These are phyloP conservation scores for Tuctoria greenei DNA, from an alignment of 176 grass and related monocot genomes.

Conservation along the genomic window DNA sequence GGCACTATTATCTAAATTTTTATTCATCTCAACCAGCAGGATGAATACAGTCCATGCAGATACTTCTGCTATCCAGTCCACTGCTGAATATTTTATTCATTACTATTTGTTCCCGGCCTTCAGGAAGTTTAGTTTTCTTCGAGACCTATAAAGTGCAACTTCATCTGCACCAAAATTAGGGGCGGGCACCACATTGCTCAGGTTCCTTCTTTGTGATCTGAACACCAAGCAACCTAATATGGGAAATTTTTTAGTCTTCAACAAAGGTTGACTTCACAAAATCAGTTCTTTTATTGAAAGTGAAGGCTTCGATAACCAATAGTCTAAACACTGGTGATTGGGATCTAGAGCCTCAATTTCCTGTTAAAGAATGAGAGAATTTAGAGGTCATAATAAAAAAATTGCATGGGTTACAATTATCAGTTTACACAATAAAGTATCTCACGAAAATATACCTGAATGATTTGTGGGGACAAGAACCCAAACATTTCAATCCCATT, in stretches of 20 bases:
- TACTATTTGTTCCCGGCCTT: conserved; percentile 50
- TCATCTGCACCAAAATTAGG: conserved; percentile 41
- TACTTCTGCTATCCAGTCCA: conserved; percentile 35
- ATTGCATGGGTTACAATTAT: not conserved
- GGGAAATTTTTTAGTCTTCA: conserved; percentile 18
- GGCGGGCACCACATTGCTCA: conserved; percentile 35
- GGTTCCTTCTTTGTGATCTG: conserved; percentile 44
- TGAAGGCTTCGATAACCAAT: conserved; percentile 60
- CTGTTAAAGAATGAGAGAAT: conserved; percentile 36
- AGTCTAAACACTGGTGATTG: conserved; percentile 52
- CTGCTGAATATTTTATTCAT: conserved; percentile 46
- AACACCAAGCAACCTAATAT: conserved; percentile 40
- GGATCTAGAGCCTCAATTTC: conserved; percentile 73
- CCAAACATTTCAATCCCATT: conserved; percentile 89
- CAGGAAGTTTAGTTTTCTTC: conserved; percentile 55
- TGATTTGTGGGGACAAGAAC: conserved; percentile 58
- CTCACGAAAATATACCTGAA: conserved; percentile 48
- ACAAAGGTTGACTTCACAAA: not conserved
- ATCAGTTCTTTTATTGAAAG: conserved; percentile 36
- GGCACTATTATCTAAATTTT: conserved; percentile 50
- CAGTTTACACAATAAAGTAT: conserved; percentile 5
- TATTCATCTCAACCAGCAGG: conserved; percentile 44
- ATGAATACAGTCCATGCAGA: conserved; percentile 33
- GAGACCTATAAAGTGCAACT: conserved; percentile 42
- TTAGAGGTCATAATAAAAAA: conserved; percentile 26